Evolutionary conservation across 2,329 filamentous ascomycete genomes (phyloP).

Genomic region (Colletotrichum tanaceti): DNA sequence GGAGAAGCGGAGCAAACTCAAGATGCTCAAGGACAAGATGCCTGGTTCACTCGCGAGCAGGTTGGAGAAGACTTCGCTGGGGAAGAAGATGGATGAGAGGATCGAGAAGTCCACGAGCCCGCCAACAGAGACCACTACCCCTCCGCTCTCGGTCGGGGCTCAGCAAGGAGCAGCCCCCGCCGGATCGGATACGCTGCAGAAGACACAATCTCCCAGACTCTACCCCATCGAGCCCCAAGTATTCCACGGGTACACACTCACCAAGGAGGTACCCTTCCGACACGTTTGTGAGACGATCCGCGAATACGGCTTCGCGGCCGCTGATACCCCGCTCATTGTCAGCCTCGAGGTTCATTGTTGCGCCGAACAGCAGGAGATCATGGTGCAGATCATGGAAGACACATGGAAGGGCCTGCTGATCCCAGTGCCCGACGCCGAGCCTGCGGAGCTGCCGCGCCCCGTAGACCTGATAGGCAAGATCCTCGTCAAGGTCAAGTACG

Average conservation of each 20-base stretch:
- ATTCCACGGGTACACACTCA: slow-evolving; percentile 89
- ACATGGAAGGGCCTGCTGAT: slow-evolving; percentile 82
- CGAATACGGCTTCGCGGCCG: slow-evolving; percentile 79
- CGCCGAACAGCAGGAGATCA: slow-evolving; percentile 83
- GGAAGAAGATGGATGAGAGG: slow-evolving; percentile 55
- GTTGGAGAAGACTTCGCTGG: slow-evolving; percentile 62
- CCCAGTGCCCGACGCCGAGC: slow-evolving; percentile 61
- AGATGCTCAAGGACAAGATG: slow-evolving; percentile 71
- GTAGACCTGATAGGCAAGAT: slow-evolving; percentile 81
- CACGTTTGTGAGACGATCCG: slow-evolving; percentile 85
- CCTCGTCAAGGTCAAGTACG: slow-evolving; percentile 83
- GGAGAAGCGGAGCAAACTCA: slow-evolving; percentile 69
- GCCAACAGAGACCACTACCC: slow-evolving; percentile 29
- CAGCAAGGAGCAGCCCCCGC: background rate
- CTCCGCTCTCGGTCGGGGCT: background rate
- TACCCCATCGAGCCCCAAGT: slow-evolving; percentile 76
- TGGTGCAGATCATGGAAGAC: slow-evolving; percentile 92
- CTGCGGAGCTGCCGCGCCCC: slow-evolving; percentile 72
- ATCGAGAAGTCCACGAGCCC: slow-evolving; percentile 46
- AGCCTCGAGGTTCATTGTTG: slow-evolving; percentile 92
- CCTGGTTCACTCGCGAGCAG: slow-evolving; percentile 57
- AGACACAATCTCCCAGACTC: slow-evolving; percentile 42
- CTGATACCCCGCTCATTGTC: slow-evolving; percentile 88
- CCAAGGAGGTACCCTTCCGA: slow-evolving; percentile 87
- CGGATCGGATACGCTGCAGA: slow-evolving; percentile 17